Percentiles rank a stretch among this genome's conserved stretches.
Conservation (phyloP, 768 basidiomycete genomes). For the Xerocomellus amylosporus region DNA sequence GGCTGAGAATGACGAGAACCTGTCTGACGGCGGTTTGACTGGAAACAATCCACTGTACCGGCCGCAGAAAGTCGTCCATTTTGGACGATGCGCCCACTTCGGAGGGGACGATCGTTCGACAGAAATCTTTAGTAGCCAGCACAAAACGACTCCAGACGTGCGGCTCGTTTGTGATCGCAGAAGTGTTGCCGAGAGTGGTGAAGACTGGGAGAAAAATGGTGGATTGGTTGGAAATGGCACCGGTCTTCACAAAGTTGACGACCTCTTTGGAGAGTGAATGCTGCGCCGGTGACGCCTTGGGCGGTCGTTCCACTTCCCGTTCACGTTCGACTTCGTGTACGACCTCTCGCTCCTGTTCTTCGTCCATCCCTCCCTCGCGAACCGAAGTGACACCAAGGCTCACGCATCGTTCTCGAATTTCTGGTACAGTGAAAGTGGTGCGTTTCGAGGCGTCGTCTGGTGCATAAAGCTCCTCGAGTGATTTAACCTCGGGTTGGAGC, state of each 20-base stretch:
- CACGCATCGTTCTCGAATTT: constrained; percentile 26
- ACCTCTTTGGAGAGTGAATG: constrained; percentile 8
- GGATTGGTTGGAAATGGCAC: constrained; percentile 19
- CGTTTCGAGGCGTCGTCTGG: constrained; percentile 6
- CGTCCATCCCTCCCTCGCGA: constrained; percentile 31
- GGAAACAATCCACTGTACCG: constrained; percentile 45
- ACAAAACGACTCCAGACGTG: constrained; percentile 17
- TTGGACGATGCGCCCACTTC: background rate
- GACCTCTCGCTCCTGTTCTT: constrained; percentile 50
- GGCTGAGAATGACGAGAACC: constrained; percentile 39
- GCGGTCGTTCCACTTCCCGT: constrained; percentile 37
- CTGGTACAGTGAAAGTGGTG: background rate
- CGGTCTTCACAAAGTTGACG: constrained; percentile 19
- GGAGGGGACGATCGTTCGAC: background rate
- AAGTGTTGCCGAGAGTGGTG: constrained; percentile 7
- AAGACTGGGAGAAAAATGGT: constrained; percentile 21
- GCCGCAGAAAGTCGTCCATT: constrained; percentile 34
- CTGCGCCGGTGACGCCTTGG: constrained; percentile 22
- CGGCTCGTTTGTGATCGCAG: constrained; percentile 13
- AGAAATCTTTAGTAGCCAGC: constrained; percentile 19
- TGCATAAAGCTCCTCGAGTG: constrained; percentile 36
- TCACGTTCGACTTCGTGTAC: constrained; percentile 42
- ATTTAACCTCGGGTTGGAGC: constrained; percentile 40
- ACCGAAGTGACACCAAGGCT: constrained; percentile 29
- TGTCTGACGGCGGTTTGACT: constrained; percentile 31